A percentile compares a stretch with the other conserved stretches of the same genome.
Evolutionary conservation across 805 yeast genomes (phyloP).

Genomic region (Suhomyces xylopsoci): DNA sequence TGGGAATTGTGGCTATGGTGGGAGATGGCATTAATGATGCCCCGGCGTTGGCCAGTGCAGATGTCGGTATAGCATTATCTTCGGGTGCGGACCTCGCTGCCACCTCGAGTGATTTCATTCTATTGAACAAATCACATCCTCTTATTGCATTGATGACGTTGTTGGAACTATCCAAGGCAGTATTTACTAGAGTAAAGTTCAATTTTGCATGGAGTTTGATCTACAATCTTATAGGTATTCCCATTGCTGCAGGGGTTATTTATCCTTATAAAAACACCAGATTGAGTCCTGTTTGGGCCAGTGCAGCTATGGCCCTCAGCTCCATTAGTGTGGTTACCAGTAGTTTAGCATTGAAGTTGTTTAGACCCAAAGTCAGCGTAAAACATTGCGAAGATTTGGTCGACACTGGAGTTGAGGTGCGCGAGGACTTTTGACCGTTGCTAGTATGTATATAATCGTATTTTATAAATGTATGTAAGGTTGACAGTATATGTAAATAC

Average conservation of each 20-base stretch:
- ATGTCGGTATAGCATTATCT: constrained; percentile 74
- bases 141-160: constrained; percentile 52
- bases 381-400: neutral
- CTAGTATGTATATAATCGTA: too few species aligned
- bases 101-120: constrained; percentile 69
- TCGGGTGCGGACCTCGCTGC: constrained; percentile 75
- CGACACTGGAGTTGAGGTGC: constrained; percentile 9
- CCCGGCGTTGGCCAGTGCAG: constrained; percentile 72
- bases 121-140: constrained; percentile 53
- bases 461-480: too few species aligned
- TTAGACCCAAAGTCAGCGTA: constrained; percentile 34
- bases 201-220: constrained; percentile 60
- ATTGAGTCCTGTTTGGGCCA: constrained; percentile 62
- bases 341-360: constrained; percentile 50
- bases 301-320: constrained; percentile 63
- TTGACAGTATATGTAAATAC: too few species aligned
- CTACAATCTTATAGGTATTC: constrained; percentile 56
- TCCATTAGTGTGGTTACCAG: constrained; percentile 58
- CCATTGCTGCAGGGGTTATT: constrained; percentile 66
- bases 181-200: constrained; percentile 52
- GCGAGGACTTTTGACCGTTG: neutral
- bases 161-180: constrained; percentile 48
- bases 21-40: constrained; percentile 87
- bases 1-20: constrained; percentile 57
- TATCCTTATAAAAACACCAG: constrained; percentile 55